phyloP scores from a whole-genome alignment of 1,284 basidiomycete genomes.

The Heterobasidion annosum region DNA sequence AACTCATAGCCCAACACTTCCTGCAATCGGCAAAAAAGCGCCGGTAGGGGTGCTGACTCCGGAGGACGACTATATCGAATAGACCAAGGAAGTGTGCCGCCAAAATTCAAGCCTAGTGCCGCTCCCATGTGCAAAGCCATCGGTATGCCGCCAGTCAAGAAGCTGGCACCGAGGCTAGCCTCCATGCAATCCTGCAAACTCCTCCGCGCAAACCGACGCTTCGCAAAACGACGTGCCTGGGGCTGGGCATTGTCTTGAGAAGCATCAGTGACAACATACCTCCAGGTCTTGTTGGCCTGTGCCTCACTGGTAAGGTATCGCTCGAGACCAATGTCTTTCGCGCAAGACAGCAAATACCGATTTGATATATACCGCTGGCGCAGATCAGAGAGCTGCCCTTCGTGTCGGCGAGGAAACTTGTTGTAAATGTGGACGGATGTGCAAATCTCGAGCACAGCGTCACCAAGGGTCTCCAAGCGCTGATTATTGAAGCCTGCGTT shows the following conservation, averaged over 20 bases:
- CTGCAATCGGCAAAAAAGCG: constrained; percentile 50
- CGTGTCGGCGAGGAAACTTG: constrained; percentile 64
- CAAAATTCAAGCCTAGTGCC: constrained; percentile 60
- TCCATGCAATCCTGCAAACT: constrained; percentile 84
- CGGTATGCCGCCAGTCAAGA: constrained; percentile 57
- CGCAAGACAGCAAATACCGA: constrained; percentile 54
- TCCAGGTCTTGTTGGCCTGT: constrained; percentile 50
- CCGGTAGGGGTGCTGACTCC: constrained; percentile 25
- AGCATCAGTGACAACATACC: constrained; percentile 31
- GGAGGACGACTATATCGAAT: constrained; percentile 34
- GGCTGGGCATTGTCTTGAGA: constrained; percentile 19
- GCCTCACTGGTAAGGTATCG: constrained; percentile 53
- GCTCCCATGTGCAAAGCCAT: constrained; percentile 59
- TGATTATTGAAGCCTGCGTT: constrained; percentile 67
- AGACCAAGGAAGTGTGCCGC: constrained; percentile 55
- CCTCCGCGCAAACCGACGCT: constrained; percentile 44
- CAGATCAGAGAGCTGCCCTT: constrained; percentile 67
- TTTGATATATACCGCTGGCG: constrained; percentile 63
- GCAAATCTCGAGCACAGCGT: constrained; percentile 71
- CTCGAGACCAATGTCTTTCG: constrained; percentile 54
- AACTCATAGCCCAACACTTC: constrained; percentile 64
- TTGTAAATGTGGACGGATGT: constrained; percentile 72
- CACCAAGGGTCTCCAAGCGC: constrained; percentile 76
- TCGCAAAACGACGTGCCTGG: constrained; percentile 17
- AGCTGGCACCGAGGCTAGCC: constrained; percentile 69